These are phyloP conservation scores for Fusarium nematophilum DNA, from an alignment of 2,329 filamentous ascomycete genomes.

Conservation along the genomic window DNA sequence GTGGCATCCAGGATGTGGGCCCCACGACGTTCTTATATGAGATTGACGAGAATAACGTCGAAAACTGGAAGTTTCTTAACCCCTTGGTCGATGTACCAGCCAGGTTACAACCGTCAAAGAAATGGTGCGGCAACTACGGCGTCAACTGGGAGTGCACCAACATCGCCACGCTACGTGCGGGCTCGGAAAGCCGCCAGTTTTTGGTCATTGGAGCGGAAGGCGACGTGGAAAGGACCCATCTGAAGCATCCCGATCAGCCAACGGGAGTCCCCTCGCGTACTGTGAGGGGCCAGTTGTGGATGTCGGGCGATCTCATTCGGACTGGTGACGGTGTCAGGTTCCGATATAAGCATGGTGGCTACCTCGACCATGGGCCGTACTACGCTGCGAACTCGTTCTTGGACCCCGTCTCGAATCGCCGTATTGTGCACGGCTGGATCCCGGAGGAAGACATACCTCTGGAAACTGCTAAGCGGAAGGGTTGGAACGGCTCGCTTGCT, in stretches of 20 bases:
- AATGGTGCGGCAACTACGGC: conserved; percentile 61
- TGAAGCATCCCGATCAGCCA: neutral
- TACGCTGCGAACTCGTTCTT: conserved; percentile 62
- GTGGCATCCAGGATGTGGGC: conserved; percentile 53
- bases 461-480: conserved; percentile 52
- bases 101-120: conserved; percentile 50
- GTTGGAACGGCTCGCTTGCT: conserved; percentile 60
- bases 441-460: conserved; percentile 60
- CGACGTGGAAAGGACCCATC: conserved; percentile 20
- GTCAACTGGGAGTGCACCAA: conserved; percentile 62
- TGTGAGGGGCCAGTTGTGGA: conserved; percentile 17
- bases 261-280: neutral
- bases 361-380: conserved; percentile 31
- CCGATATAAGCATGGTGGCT: conserved; percentile 14
- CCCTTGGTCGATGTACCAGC: conserved; percentile 52
- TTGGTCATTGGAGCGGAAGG: conserved; percentile 59
- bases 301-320: conserved; percentile 12
- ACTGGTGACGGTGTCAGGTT: conserved; percentile 4
- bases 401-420: conserved; percentile 52
- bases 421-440: conserved; percentile 60
- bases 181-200: conserved; percentile 47
- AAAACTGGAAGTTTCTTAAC: conserved; percentile 57
- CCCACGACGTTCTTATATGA: conserved; percentile 60
- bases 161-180: conserved; percentile 52
- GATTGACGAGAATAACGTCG: conserved; percentile 51